Conservation (phyloP, 129 eudicot genomes). For the Lactuca sativa region DNA sequence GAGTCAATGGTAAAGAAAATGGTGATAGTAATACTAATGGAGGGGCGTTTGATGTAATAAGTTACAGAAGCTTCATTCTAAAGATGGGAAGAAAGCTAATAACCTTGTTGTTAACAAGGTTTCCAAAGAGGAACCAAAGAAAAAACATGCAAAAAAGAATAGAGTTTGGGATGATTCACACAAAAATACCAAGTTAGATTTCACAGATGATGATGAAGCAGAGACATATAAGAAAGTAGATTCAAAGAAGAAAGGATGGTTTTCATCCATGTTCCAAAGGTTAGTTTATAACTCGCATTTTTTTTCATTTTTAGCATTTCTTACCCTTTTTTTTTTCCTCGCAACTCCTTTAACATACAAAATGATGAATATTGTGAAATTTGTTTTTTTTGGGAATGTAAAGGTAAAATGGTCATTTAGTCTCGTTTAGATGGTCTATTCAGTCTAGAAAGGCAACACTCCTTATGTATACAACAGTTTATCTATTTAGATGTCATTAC, state of each 20-base stretch:
- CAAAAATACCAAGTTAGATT: constrained; percentile 63
- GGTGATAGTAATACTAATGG: constrained; percentile 37
- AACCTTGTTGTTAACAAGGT: constrained; percentile 53
- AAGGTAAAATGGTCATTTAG: no score
- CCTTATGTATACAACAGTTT: no score
- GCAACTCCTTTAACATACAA: no score
- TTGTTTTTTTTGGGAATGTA: no score
- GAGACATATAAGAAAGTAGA: constrained; percentile 45
- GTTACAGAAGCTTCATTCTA: constrained; percentile 67
- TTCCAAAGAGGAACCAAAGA: constrained; percentile 71
- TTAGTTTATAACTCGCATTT: constrained; percentile 20
- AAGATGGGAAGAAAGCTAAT: constrained; percentile 71
- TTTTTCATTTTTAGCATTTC: no score
- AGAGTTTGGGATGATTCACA: constrained; percentile 88
- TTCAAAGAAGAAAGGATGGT: no score
- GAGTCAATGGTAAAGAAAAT: constrained; percentile 61
- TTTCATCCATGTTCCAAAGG: constrained; percentile 95
- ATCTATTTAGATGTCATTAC: no score
- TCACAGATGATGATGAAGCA: constrained; percentile 64
- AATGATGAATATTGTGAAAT: no score
- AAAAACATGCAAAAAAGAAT: constrained; percentile 68
- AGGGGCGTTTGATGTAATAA: constrained; percentile 93
- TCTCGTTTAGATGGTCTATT: no score
- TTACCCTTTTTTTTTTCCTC: no score
- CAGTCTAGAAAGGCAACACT: no score